Evolutionary conservation across 345 rosid genomes (phyloP).

Genomic region (Tarenaya hassleriana): DNA sequence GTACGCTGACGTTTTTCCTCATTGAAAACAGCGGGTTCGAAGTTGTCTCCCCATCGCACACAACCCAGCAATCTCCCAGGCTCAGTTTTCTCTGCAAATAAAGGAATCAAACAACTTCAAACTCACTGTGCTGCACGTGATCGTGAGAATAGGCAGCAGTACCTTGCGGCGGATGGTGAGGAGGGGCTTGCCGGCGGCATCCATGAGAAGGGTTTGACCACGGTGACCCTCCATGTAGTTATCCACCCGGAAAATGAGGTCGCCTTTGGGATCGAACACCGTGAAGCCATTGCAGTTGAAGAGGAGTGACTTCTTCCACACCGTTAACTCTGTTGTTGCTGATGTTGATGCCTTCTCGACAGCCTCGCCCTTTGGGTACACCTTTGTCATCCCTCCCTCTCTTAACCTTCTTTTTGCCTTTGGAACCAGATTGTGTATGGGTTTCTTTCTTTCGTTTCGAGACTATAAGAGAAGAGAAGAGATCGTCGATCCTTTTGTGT

Average conservation of each 20-base stretch:
- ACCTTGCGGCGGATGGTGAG: slow-evolving; percentile 84
- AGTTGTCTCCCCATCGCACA: slow-evolving; percentile 58
- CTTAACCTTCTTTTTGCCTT: too few species aligned
- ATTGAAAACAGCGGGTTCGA: slow-evolving; percentile 41
- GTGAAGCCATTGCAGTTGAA: slow-evolving; percentile 83
- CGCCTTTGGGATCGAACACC: slow-evolving; percentile 53
- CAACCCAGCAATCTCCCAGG: slow-evolving; percentile 57
- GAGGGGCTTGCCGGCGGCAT: slow-evolving; percentile 65
- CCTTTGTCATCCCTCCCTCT: slow-evolving; percentile 45
- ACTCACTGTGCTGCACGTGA: too few species aligned
- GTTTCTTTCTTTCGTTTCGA: too few species aligned
- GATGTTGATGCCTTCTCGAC: not conserved
- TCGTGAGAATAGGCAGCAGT: too few species aligned
- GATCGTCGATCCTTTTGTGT: too few species aligned
- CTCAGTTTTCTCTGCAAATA: too few species aligned
- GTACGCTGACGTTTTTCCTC: slow-evolving; percentile 41
- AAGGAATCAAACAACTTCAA: too few species aligned
- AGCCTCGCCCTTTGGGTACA: slow-evolving; percentile 35
- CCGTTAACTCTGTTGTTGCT: slow-evolving; percentile 38
- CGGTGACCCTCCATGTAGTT: slow-evolving; percentile 47
- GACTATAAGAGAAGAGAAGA: too few species aligned
- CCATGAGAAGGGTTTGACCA: slow-evolving; percentile 77
- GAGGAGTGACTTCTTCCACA: slow-evolving; percentile 78
- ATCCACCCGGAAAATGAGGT: slow-evolving; percentile 61
- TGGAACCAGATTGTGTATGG: too few species aligned